phyloP scores from a whole-genome alignment of 768 basidiomycete species.

The Boletus huronensis region DNA sequence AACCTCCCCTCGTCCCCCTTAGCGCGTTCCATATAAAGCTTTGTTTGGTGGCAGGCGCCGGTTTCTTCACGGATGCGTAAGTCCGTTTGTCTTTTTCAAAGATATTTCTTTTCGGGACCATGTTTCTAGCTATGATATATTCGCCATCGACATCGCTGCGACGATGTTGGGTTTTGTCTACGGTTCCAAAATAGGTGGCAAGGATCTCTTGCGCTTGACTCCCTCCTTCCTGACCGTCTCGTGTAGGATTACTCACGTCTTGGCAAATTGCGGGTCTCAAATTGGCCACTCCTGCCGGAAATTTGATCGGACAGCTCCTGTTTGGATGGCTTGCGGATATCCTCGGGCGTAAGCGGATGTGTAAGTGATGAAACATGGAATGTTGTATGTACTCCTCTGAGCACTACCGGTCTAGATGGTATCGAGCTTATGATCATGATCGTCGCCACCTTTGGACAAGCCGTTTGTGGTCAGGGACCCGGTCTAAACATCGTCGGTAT shows the following conservation, averaged over 20 bases:
- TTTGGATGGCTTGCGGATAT: conserved; percentile 77
- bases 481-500: conserved; percentile 66
- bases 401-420: conserved; percentile 32
- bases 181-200: conserved; percentile 6
- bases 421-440: conserved; percentile 70
- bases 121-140: conserved; percentile 59
- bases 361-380: conserved; percentile 36
- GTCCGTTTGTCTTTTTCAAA: conserved; percentile 14
- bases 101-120: background rate
- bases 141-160: conserved; percentile 81
- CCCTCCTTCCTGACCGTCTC: too few species aligned
- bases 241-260: conserved; percentile 5
- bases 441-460: conserved; percentile 70
- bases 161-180: conserved; percentile 83
- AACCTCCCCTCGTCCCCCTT: conserved; percentile 29
- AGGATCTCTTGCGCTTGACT: background rate
- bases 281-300: conserved; percentile 72
- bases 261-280: conserved; percentile 72
- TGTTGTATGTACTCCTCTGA: background rate
- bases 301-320: conserved; percentile 64
- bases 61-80: conserved; percentile 84
- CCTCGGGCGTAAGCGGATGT: conserved; percentile 74
- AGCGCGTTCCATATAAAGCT: conserved; percentile 83
- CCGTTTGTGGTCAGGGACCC: conserved; percentile 61
- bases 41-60: conserved; percentile 63